These are phyloP conservation scores for Picea mariana DNA, from an alignment of 83 land plant species.

Conservation along the genomic window DNA sequence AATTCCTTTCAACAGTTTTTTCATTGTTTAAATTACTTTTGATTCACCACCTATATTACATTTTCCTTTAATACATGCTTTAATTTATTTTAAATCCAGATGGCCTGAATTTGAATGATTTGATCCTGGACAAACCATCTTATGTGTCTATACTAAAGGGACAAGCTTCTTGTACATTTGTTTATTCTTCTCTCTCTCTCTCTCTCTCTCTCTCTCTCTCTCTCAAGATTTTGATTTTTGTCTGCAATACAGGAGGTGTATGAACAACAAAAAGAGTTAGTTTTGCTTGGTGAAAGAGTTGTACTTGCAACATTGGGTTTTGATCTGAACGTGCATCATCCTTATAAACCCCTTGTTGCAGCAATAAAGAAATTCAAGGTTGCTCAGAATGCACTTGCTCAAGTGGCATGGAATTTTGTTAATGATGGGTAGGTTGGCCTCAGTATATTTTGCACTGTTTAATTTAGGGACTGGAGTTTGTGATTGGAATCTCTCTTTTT, in stretches of 20 bases:
- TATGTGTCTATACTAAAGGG: neutral
- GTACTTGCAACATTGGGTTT: constrained; percentile 85
- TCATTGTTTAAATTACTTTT: neutral
- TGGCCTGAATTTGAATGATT: neutral
- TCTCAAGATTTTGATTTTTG: constrained; percentile 8
- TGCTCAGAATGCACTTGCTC: constrained; percentile 62
- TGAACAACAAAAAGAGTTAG: constrained; percentile 67
- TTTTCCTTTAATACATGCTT: neutral
- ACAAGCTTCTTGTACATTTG: neutral
- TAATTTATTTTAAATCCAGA: neutral
- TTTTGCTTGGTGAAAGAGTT: constrained; percentile 75
- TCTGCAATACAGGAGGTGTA: constrained; percentile 53
- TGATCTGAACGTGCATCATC: constrained; percentile 88
- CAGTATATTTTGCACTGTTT: neutral
- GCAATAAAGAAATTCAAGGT: constrained; percentile 88
- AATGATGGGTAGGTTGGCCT: constrained; percentile 69
- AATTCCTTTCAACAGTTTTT: neutral
- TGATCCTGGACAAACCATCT: too few species aligned
- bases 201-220: constrained; percentile 4
- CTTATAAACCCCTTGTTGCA: constrained; percentile 87
- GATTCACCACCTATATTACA: neutral
- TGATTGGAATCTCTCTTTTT: constrained; percentile 14
- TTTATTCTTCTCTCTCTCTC: constrained; percentile 1
- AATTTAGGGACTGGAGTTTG: constrained; percentile 1
- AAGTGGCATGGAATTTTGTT: constrained; percentile 85